phyloP scores from a whole-genome alignment of 106 monocot genomes.

The Dendrobium officinale region DNA sequence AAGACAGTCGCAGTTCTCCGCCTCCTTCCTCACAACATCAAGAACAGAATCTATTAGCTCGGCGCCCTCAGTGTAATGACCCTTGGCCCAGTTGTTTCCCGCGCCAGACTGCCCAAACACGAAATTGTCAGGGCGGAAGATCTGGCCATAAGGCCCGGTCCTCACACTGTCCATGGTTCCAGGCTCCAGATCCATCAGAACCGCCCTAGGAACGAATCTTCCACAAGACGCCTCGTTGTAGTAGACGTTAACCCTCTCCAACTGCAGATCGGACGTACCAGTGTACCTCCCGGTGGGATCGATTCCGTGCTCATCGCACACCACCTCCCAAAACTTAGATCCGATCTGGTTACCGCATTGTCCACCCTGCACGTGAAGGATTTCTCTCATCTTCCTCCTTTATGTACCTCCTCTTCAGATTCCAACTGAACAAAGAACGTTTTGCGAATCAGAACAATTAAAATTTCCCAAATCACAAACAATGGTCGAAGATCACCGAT shows the following conservation, averaged over 20 bases:
- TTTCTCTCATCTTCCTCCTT: constrained; percentile 17
- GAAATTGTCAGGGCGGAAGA: constrained; percentile 11
- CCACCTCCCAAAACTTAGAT: constrained; percentile 25
- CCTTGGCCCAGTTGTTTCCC: constrained; percentile 72
- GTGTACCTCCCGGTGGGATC: constrained; percentile 17
- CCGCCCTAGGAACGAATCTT: constrained; percentile 20
- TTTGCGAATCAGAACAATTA: neutral
- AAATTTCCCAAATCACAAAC: neutral
- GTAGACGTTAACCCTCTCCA: constrained; percentile 25
- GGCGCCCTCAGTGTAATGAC: constrained; percentile 63
- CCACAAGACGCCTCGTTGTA: constrained; percentile 19
- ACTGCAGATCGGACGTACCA: constrained; percentile 6
- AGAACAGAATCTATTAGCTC: constrained; percentile 74
- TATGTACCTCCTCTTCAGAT: neutral
- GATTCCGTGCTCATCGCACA: constrained; percentile 24
- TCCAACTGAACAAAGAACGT: neutral
- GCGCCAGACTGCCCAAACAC: constrained; percentile 22
- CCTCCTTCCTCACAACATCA: constrained; percentile 83
- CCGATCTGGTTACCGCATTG: constrained; percentile 25
- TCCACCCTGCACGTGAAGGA: constrained; percentile 22
- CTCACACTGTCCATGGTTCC: constrained; percentile 20
- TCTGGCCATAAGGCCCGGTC: constrained; percentile 11
- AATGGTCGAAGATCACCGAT: neutral
- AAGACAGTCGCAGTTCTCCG: constrained; percentile 61
- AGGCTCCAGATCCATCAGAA: constrained; percentile 23